These are phyloP conservation scores for Erodium maritimum DNA, from an alignment of 345 rosid genomes.

Conservation along the genomic window DNA sequence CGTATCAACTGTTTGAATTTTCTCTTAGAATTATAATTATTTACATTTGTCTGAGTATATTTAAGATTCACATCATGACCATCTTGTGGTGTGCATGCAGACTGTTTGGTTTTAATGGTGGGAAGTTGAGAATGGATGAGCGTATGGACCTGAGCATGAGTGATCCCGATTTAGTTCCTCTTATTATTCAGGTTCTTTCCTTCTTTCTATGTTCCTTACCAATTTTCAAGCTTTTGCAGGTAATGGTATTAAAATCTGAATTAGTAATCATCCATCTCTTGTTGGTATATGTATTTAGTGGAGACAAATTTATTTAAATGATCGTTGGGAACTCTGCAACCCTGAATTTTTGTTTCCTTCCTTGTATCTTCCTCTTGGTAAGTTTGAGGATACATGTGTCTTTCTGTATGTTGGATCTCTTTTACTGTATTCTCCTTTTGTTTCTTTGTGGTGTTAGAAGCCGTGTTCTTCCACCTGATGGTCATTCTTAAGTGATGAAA, in stretches of 20 bases:
- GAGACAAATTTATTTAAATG: background rate
- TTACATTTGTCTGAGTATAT: background rate
- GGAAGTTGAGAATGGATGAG: slow-evolving; percentile 93
- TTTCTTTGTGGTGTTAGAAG: background rate
- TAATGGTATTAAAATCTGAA: background rate
- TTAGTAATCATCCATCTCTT: background rate
- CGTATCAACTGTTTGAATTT: background rate
- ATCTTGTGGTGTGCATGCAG: slow-evolving; percentile 22
- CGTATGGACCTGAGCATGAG: slow-evolving; percentile 94
- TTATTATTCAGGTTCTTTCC: slow-evolving; percentile 66
- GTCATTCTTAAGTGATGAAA: background rate
- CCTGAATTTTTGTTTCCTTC: background rate
- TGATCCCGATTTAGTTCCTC: slow-evolving; percentile 91
- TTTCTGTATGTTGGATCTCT: background rate
- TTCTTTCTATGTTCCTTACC: background rate
- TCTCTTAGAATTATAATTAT: background rate
- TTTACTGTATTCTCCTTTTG: background rate
- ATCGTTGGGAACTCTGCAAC: background rate
- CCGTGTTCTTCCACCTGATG: background rate
- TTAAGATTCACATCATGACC: background rate
- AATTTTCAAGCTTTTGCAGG: background rate
- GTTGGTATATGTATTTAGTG: background rate
- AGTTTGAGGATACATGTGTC: background rate
- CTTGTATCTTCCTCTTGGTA: background rate
- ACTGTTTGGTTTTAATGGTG: slow-evolving; percentile 74